Conservation (phyloP, 768 basidiomycete species). For the Aureoboletus auriporus region DNA sequence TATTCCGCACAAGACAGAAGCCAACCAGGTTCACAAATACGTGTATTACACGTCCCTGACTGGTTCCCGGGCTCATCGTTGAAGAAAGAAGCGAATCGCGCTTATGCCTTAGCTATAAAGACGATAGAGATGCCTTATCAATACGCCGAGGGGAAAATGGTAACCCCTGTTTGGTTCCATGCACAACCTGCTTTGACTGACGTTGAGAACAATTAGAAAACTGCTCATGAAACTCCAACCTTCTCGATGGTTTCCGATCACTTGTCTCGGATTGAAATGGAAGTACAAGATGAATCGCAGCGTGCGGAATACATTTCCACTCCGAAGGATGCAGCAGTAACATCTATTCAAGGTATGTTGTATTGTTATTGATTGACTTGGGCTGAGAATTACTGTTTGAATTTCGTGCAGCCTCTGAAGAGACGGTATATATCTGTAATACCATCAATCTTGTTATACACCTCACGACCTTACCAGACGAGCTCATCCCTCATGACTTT, state of each 20-base stretch:
- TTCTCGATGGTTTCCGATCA: slow-evolving; percentile 6
- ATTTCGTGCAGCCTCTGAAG: not conserved
- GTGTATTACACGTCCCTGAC: slow-evolving; percentile 21
- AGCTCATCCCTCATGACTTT: slow-evolving; percentile 1
- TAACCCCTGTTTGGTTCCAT: not conserved
- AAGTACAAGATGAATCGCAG: not conserved
- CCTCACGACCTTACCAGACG: not conserved
- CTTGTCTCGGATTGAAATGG: not conserved
- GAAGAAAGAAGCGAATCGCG: not conserved
- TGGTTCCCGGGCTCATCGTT: slow-evolving; percentile 16
- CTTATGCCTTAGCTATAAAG: not conserved
- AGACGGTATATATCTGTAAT: slow-evolving; percentile 4
- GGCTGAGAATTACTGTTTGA: not conserved
- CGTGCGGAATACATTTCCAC: not conserved
- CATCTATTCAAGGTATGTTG: slow-evolving; percentile 3
- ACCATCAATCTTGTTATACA: not conserved
- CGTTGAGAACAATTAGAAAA: not conserved
- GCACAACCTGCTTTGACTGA: not conserved
- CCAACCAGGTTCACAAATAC: too few species aligned
- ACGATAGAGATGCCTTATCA: slow-evolving; percentile 4
- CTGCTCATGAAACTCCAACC: not conserved
- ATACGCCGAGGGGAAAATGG: slow-evolving; percentile 4
- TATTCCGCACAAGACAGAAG: too few species aligned
- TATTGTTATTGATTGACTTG: not conserved
- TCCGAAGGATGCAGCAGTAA: slow-evolving; percentile 1